These are phyloP conservation scores for Straminergon stramineum DNA, from an alignment of 225 moss, liverwort and hornwort genomes.

Conservation along the genomic window DNA sequence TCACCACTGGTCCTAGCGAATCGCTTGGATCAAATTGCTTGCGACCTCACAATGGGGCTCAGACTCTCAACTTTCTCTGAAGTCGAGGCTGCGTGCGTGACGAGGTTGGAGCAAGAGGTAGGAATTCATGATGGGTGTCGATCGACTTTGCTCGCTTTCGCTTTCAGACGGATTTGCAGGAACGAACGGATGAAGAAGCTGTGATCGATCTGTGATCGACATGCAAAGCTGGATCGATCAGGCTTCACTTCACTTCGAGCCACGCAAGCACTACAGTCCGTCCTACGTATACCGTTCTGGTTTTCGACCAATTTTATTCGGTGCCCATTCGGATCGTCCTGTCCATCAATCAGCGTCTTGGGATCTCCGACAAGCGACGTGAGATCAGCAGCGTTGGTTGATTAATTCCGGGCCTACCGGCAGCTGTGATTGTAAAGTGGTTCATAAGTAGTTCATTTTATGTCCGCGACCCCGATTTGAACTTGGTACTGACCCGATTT, in stretches of 20 bases:
- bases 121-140: neutral
- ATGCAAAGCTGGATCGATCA: neutral
- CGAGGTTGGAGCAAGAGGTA: neutral
- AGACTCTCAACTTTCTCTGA: neutral
- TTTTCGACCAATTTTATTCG: neutral
- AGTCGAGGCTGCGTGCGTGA: neutral
- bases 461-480: neutral
- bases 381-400: neutral
- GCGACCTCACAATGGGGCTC: neutral
- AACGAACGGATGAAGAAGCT: neutral
- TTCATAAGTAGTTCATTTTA: too few relatives aligned
- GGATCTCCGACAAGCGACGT: neutral
- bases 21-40: neutral
- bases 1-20: neutral
- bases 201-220: neutral
- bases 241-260: neutral
- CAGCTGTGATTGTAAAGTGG: neutral
- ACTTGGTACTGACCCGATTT: neutral
- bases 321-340: neutral
- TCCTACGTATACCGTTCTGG: neutral
- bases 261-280: neutral
- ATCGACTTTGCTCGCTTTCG: neutral
- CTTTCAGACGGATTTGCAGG: neutral
- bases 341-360: neutral
- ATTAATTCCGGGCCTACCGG: neutral